Percentiles rank a stretch among this genome's conserved stretches.
Conservation (phyloP, 441 rosid genomes). For the Rhodomyrtus psidioides region DNA sequence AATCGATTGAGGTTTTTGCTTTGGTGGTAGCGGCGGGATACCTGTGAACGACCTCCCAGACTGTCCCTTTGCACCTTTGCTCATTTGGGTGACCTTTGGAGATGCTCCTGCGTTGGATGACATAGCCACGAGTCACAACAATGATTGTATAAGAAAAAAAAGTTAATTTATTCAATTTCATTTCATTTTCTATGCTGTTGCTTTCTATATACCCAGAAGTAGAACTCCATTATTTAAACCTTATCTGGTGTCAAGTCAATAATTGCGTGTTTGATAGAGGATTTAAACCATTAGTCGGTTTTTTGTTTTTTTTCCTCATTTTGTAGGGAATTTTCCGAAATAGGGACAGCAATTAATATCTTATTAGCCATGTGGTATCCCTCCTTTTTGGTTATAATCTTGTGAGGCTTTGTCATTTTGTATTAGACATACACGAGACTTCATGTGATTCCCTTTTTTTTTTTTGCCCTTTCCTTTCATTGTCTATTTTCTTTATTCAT, state of each 20-base stretch:
- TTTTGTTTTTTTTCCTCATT: not conserved
- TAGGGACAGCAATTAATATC: not conserved
- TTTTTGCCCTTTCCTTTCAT: not conserved
- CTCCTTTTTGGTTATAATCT: not conserved
- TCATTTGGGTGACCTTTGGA: constrained; percentile 3
- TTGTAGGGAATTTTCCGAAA: not conserved
- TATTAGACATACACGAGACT: not conserved
- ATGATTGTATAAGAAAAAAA: not conserved
- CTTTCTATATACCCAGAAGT: not conserved
- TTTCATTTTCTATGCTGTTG: not conserved
- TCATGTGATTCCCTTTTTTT: not conserved
- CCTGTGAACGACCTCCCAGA: constrained; percentile 13
- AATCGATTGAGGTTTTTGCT: not conserved
- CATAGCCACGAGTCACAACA: not conserved
- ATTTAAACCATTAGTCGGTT: not conserved
- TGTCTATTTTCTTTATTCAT: not conserved
- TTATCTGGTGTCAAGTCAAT: not conserved
- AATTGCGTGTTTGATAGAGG: not conserved
- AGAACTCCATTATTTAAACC: not conserved
- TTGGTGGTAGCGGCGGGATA: constrained; percentile 9
- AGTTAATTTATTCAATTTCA: not conserved
- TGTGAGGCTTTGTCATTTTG: not conserved
- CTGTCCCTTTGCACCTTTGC: not conserved
- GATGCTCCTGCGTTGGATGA: not conserved
- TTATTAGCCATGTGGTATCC: not conserved